Percentiles rank a stretch among this genome's conserved stretches.
Evolutionary conservation across 2,329 filamentous ascomycete species (phyloP).

Genomic region (Cordyceps cicadae): DNA sequence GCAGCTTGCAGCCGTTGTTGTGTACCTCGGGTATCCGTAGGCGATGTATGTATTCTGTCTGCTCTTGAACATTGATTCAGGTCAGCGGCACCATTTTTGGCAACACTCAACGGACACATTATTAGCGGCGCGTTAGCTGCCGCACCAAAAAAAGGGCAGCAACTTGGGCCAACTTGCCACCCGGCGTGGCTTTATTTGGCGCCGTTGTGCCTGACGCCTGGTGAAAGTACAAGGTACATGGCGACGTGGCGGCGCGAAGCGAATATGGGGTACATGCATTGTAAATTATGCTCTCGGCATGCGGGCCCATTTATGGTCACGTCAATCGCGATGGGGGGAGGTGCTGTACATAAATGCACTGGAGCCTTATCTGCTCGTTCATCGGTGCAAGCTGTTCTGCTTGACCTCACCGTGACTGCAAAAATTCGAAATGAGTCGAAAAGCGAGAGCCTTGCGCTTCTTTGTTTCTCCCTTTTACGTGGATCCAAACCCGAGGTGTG

Average conservation of each 20-base stretch:
- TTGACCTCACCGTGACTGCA: too few relatives aligned
- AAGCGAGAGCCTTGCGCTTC: not conserved
- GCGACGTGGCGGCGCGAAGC: not conserved
- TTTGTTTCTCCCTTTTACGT: not conserved
- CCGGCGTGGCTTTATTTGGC: not conserved
- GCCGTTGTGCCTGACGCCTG: not conserved
- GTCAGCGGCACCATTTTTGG: not conserved
- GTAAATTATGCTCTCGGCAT: not conserved
- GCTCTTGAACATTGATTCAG: not conserved
- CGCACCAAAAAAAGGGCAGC: not conserved
- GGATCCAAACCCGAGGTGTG: not conserved
- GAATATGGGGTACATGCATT: not conserved
- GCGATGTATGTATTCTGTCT: not conserved
- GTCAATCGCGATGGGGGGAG: not conserved
- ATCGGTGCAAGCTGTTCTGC: not conserved
- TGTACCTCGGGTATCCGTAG: too few relatives aligned
- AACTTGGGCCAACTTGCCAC: not conserved
- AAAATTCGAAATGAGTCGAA: too few relatives aligned
- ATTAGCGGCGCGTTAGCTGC: slow-evolving; percentile 5
- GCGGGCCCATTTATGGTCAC: not conserved
- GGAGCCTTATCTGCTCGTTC: not conserved
- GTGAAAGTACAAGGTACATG: not conserved
- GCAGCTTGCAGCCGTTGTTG: too few relatives aligned
- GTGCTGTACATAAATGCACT: too few relatives aligned
- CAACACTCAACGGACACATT: not conserved